phyloP scores from a whole-genome alignment of 78 protist species.

The Cyanophora paradoxa region DNA sequence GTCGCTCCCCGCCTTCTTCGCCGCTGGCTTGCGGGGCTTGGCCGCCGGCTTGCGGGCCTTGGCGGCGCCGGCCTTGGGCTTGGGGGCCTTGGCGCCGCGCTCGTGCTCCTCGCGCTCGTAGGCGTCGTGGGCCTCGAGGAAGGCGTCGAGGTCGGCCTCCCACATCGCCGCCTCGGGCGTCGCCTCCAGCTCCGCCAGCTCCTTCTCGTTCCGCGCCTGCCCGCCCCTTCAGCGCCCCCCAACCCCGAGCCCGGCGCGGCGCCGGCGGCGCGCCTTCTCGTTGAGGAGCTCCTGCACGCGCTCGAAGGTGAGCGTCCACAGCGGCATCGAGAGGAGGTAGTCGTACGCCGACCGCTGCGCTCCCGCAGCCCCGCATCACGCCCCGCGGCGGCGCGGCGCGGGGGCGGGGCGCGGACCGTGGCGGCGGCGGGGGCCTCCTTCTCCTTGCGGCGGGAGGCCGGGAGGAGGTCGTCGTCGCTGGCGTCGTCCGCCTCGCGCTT shows the following conservation, averaged over 20 bases:
- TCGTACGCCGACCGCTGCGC: slow-evolving; percentile 17
- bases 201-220: background rate
- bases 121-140: background rate
- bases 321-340: slow-evolving; percentile 42
- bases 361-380: background rate
- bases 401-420: no score
- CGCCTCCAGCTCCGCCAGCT: background rate
- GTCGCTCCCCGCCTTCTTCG: no score
- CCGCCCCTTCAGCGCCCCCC: no score
- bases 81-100: background rate
- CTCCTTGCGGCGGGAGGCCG: background rate
- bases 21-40: no score
- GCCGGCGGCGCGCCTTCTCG: slow-evolving; percentile 20
- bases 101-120: slow-evolving; percentile 5
- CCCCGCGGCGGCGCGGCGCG: background rate
- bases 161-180: background rate
- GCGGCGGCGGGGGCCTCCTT: no score
- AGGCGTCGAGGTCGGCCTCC: background rate
- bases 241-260: no score
- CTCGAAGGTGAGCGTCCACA: slow-evolving; percentile 39
- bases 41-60: no score
- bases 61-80: background rate
- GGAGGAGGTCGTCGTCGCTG: background rate
- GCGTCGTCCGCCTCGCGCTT: background rate
- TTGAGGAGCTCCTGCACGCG: slow-evolving; percentile 11